These are phyloP conservation scores for Cichorium intybus DNA, from an alignment of 140 eudicot genomes.

Conservation along the genomic window DNA sequence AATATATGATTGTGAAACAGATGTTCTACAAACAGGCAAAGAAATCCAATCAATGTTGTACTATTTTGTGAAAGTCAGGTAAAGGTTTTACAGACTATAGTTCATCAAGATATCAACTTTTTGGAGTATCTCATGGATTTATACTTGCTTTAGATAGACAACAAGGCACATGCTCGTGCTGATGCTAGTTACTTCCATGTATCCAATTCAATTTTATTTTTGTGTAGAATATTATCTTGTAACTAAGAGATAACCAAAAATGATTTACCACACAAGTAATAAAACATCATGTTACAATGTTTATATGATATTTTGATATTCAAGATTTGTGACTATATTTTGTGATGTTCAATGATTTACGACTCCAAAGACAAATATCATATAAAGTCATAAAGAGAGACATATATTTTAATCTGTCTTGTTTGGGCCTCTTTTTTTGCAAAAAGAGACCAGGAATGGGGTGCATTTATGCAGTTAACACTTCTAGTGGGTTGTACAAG, in stretches of 20 bases:
- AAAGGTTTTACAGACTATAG: neutral
- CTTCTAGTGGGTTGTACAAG: too few relatives aligned
- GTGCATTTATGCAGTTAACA: too few relatives aligned
- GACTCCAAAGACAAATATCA: too few relatives aligned
- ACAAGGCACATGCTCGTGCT: neutral
- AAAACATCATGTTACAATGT: constrained; percentile 15
- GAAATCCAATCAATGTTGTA: constrained; percentile 89
- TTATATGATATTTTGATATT: constrained; percentile 1
- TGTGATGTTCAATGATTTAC: neutral
- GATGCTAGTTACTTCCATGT: constrained; percentile 5
- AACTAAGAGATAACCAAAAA: neutral
- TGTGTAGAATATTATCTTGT: constrained; percentile 18
- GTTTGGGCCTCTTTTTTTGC: too few relatives aligned
- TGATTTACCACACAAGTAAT: constrained; percentile 9
- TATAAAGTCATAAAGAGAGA: too few relatives aligned
- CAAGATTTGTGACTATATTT: constrained; percentile 4
- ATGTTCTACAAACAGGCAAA: constrained; percentile 98
- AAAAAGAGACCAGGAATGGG: too few relatives aligned
- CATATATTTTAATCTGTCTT: too few relatives aligned
- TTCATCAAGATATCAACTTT: neutral
- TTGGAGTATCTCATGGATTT: constrained; percentile 10
- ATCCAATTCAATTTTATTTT: neutral
- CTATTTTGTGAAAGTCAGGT: constrained; percentile 46
- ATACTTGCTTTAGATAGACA: constrained; percentile 1
- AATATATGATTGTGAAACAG: constrained; percentile 40